phyloP scores from a whole-genome alignment of 495 filamentous ascomycete species.

The Haplographium delicatum region DNA sequence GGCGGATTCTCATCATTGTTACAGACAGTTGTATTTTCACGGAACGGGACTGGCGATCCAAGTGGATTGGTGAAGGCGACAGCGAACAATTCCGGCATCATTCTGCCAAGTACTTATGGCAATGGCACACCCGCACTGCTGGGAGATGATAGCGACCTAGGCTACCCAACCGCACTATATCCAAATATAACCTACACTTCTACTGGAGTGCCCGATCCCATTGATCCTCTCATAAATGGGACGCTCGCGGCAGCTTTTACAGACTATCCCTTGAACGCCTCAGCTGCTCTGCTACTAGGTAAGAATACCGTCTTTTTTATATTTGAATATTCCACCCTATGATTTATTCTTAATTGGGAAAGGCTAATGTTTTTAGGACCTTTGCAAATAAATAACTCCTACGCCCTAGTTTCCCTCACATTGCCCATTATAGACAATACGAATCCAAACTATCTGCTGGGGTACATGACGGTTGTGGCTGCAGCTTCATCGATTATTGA shows the following conservation, averaged over 20 bases:
- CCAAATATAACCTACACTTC: constrained; percentile 65
- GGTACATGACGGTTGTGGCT: constrained; percentile 70
- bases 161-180: constrained; percentile 64
- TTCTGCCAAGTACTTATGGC: constrained; percentile 49
- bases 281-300: constrained; percentile 36
- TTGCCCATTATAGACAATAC: constrained; percentile 64
- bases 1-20: constrained; percentile 50
- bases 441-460: constrained; percentile 54
- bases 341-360: no score
- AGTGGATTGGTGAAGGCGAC: constrained; percentile 58
- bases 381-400: constrained; percentile 49
- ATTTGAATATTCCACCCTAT: not conserved
- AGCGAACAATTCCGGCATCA: constrained; percentile 37
- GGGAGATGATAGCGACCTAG: constrained; percentile 50
- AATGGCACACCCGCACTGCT: constrained; percentile 55
- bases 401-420: constrained; percentile 68
- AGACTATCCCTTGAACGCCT: constrained; percentile 48
- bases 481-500: constrained; percentile 53
- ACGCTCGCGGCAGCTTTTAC: constrained; percentile 37
- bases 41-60: constrained; percentile 48
- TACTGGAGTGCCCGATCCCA: constrained; percentile 31
- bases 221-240: constrained; percentile 32
- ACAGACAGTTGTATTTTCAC: constrained; percentile 63
- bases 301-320: not conserved
- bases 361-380: constrained; percentile 55